Percentiles rank a stretch among this genome's conserved stretches.
These are phyloP conservation scores for Alternaria sp. DNA, from an alignment of 2,329 filamentous ascomycete species.

Conservation along the genomic window DNA sequence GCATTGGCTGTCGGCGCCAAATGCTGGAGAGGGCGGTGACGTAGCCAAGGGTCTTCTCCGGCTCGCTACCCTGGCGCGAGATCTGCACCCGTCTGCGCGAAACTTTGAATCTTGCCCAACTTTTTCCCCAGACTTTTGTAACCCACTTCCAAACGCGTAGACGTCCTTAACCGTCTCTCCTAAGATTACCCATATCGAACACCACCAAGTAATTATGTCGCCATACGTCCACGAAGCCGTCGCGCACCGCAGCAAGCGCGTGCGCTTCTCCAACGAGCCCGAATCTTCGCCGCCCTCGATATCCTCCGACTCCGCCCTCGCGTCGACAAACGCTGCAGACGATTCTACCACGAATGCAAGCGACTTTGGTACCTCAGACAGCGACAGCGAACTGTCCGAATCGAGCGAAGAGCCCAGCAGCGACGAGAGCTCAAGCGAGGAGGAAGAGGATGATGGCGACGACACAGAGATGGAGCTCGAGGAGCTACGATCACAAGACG, in stretches of 20 bases:
- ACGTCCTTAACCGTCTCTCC: neutral
- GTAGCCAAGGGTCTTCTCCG: conserved; percentile 8
- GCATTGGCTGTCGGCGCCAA: neutral
- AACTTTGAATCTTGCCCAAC: conserved; percentile 17
- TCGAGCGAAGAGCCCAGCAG: conserved; percentile 50
- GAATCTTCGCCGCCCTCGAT: conserved; percentile 29
- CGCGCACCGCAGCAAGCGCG: conserved; percentile 32
- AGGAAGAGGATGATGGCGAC: conserved; percentile 27
- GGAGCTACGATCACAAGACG: conserved; percentile 9
- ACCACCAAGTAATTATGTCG: conserved; percentile 14
- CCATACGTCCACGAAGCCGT: conserved; percentile 10
- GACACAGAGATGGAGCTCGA: conserved; percentile 13
- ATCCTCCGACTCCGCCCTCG: conserved; percentile 26
- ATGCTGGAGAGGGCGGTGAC: conserved; percentile 5
- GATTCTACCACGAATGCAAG: conserved; percentile 24
- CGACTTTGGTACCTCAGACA: conserved; percentile 27
- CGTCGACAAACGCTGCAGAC: conserved; percentile 23
- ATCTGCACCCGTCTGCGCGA: conserved; percentile 11
- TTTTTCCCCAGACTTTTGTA: conserved; percentile 10
- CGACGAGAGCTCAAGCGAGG: conserved; percentile 42
- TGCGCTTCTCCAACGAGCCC: conserved; percentile 26
- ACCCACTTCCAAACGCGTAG: conserved; percentile 11
- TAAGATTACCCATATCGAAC: neutral
- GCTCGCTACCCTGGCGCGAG: conserved; percentile 13
- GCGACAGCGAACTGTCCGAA: conserved; percentile 38